Base-by-base conservation (phyloP, 2,329 filamentous ascomycete species). In the Sporothrix euskadiensis region DNA sequence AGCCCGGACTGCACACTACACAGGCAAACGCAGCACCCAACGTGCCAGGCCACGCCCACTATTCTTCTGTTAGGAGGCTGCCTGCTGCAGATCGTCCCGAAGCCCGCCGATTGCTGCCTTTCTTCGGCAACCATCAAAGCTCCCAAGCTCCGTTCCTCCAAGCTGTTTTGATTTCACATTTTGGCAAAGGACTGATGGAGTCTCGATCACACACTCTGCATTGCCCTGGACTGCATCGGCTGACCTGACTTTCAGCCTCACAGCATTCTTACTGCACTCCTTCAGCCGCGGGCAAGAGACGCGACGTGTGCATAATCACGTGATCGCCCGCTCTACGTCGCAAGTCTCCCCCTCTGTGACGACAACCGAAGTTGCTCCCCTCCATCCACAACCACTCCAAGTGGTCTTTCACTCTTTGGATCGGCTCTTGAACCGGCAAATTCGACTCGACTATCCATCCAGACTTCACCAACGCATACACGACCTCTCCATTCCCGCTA, bases 61-160 rank as follows among this genome's bases (percentile, higher is more conserved):
- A 52, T 52, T 49, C 35, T 49, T 68, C 63, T 35, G 26, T 47
- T 47, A 66, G 61, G 16, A 66, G 7, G 61, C 61, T 69, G 65
- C 30, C 22, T 69, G 26, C 65, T 73, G 71, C 71, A 69, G 71
- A 73, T 65, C 65, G 41, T 54, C 54, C 65, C 54, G 65, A 49
- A 56, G 30, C 26, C 35, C 65, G 65, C 66, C 66, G 66, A 30
- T 54, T 32, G n/a, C 30, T 39, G 10, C 22, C 22, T 61, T 35
- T 14, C 44, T 49, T 54, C 63, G 41, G n/a, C 41, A n/a, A 47
- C 65, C 35, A 54, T 30, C 65, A 9, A 16, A n/a, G 44, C 59
- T 56, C 22, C 10, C 57, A 49, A 30, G 35, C 39, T 44, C 61
- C 22, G 39, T 47, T 30, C 39, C 39, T 22, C n/a, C 12, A 47